Evolutionary conservation across 805 yeast genomes (phyloP), one percentile per base, ranked within the genome.

Genomic region (Metschnikowia kunwiensis): DNA sequence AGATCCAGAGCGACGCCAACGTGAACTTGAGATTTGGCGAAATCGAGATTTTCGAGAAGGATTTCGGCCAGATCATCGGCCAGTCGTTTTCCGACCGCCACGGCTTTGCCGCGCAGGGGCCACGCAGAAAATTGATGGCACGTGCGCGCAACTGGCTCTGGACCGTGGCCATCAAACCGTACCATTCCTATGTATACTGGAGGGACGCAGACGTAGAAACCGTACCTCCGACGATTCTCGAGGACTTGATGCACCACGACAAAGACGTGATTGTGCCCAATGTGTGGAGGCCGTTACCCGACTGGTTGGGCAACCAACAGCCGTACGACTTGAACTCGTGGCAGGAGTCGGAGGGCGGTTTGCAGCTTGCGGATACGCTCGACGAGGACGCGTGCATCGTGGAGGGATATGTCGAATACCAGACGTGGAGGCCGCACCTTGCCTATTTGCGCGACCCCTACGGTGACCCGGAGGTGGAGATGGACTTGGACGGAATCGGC

Each of bases 171-270:
- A 61, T 91, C 32, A 82, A 80, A 58, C 97, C 97, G 1, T 80
- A 91, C 58, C 97, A 91, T 58, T 80, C 95, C 6, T 88, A 89
- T 84, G 96, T 91, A 6, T 88, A 89, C 60, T 91, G 97, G 97
- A 72, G 97, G 61, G 97, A 91, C 65, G 96, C 93, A 9, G 97
- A 91, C 61, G 95, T 91, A n/a, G 96, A 89, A 58, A 80, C 89
- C 0, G 78, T 83, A 20, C 95, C 96, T 4, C 72, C 80, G 1
- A 81, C 96, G 1, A 78, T 89, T 43, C 61, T 89, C 44, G 96
- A 89, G 61, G 97, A 89, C 61, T 68, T 89, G 51, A 91, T 91
- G 97, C 84, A 78, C 51, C 96, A 87, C 60, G 79, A 83, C 57
- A 78, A 76, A 55, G 97, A 91, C 58, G 93, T 91, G 19, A 86